Evolutionary conservation across 805 yeast species (phyloP).

Genomic region (Zygosaccharomyces rouxii): DNA sequence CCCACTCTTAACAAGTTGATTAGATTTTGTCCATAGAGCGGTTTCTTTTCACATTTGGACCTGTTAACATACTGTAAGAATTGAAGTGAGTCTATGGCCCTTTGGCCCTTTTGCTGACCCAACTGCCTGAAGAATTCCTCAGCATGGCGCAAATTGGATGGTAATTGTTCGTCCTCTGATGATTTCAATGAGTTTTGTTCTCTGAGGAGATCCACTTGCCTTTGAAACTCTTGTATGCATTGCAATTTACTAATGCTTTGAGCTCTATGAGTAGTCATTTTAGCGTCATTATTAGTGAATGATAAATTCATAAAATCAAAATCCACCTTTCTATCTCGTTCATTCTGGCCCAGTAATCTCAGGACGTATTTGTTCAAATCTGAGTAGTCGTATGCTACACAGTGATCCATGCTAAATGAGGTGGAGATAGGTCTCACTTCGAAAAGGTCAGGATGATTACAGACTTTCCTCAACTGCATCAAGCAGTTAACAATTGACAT

Average conservation of each 20-base stretch:
- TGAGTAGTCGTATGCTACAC: conserved; percentile 52
- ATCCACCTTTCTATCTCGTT: conserved; percentile 36
- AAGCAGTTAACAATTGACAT: conserved; percentile 92
- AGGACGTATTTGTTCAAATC: conserved; percentile 40
- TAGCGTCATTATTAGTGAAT: conserved; percentile 44
- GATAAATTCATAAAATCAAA: conserved; percentile 57
- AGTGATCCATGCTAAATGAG: conserved; percentile 69
- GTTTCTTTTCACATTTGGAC: conserved; percentile 59
- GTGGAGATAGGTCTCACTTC: conserved; percentile 94
- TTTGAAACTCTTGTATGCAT: conserved; percentile 44
- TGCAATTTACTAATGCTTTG: conserved; percentile 42
- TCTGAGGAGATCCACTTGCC: conserved; percentile 43
- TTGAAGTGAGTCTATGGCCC: conserved; percentile 47
- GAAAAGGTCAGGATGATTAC: conserved; percentile 95
- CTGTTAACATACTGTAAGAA: conserved; percentile 61
- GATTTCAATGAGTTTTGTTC: conserved; percentile 14
- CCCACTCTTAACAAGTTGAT: conserved; percentile 21
- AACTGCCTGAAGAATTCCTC: conserved; percentile 56
- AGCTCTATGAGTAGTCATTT: conserved; percentile 44
- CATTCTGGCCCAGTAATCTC: conserved; percentile 19
- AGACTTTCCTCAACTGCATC: conserved; percentile 96
- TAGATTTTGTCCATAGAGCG: conserved; percentile 63
- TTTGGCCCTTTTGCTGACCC: conserved; percentile 49
- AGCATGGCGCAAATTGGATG: conserved; percentile 36
- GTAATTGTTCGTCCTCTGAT: conserved; percentile 17